These are phyloP conservation scores for Ascobolus immersus DNA, from an alignment of 495 filamentous ascomycete species.

Conservation along the genomic window DNA sequence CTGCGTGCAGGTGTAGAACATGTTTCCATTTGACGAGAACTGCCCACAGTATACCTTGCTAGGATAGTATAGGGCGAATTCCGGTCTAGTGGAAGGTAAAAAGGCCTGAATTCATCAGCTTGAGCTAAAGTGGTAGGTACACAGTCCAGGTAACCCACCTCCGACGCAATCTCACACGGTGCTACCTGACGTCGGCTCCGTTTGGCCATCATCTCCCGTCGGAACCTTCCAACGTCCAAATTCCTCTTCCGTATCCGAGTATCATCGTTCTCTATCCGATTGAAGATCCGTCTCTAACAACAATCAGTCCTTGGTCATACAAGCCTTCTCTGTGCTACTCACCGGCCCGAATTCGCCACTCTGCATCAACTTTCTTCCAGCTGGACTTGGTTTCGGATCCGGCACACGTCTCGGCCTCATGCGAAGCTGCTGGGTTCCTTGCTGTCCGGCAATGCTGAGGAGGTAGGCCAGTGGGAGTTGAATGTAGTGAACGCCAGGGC, in stretches of 20 bases:
- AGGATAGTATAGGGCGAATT: conserved; percentile 71
- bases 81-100: conserved; percentile 48
- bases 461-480: not conserved
- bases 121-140: conserved; percentile 5
- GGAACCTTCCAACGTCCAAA: conserved; percentile 9
- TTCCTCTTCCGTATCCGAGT: conserved; percentile 6
- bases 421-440: not conserved
- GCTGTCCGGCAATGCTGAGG: not conserved
- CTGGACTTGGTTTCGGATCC: conserved; percentile 6
- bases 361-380: conserved; percentile 8
- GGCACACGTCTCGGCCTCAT: not conserved
- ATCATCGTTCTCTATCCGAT: conserved; percentile 19
- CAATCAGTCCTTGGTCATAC: conserved; percentile 5
- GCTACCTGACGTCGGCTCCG: conserved; percentile 26
- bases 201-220: conserved; percentile 18
- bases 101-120: too few species aligned
- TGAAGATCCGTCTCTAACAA: conserved; percentile 17
- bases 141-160: conserved; percentile 24
- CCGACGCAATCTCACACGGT: conserved; percentile 59
- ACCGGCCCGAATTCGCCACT: conserved; percentile 13
- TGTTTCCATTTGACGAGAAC: conserved; percentile 89
- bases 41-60: conserved; percentile 79
- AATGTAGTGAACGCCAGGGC: conserved; percentile 3
- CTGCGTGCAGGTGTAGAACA: conserved; percentile 85
- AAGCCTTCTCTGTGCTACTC: conserved; percentile 3